phyloP scores from a whole-genome alignment of 768 basidiomycete genomes.

The Russula compacta region DNA sequence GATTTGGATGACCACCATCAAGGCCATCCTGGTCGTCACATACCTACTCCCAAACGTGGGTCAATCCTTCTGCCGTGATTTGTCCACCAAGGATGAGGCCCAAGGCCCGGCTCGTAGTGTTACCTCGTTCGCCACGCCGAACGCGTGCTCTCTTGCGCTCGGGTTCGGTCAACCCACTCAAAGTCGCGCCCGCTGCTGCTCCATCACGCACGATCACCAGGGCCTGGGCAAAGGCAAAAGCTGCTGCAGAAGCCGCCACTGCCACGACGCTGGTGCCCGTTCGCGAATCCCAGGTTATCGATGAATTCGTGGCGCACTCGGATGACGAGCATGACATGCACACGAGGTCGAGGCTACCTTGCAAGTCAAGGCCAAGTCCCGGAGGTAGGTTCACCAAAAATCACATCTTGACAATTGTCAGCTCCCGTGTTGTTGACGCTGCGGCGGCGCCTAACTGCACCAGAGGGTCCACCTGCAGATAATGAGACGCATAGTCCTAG shows the following conservation, averaged over 20 bases:
- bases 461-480: background rate
- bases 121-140: background rate
- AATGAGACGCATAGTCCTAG: background rate
- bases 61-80: no score
- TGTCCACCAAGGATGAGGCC: no score
- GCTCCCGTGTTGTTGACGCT: background rate
- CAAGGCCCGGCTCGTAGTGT: background rate
- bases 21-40: no score
- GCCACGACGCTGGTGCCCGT: background rate
- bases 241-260: no score
- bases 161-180: background rate
- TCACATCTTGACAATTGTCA: background rate
- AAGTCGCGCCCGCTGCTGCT: background rate
- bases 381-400: background rate
- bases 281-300: background rate
- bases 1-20: no score
- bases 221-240: background rate
- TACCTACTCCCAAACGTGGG: no score
- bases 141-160: background rate
- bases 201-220: background rate
- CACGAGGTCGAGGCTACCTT: conserved; percentile 10
- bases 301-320: conserved; percentile 5
- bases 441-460: background rate
- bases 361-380: background rate
- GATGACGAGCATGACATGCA: no score